These are phyloP conservation scores for Phyllosticta ampelicida DNA, from an alignment of 2,329 filamentous ascomycete genomes.

Conservation along the genomic window DNA sequence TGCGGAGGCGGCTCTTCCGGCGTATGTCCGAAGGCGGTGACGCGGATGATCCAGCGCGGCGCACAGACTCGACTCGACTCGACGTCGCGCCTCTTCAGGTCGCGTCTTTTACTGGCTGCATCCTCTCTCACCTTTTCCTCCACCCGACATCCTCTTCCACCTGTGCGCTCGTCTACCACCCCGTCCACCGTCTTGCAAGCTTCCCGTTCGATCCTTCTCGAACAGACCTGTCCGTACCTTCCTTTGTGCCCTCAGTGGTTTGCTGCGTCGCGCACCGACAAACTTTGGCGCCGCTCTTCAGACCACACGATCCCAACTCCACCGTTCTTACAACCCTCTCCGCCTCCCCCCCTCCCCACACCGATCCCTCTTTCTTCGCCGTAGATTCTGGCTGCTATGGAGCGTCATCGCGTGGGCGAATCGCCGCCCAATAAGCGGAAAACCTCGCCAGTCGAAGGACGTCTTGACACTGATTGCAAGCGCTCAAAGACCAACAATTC, in stretches of 20 bases:
- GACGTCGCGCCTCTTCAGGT: not conserved
- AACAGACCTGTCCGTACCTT: not conserved
- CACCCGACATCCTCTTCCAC: too few species aligned
- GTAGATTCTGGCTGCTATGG: too few species aligned
- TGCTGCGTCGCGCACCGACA: not conserved
- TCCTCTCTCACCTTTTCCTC: not conserved
- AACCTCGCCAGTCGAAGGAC: not conserved
- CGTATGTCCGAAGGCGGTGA: not conserved
- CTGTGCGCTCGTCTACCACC: too few species aligned
- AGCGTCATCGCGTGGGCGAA: not conserved
- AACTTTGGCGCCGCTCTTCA: too few species aligned
- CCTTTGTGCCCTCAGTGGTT: not conserved
- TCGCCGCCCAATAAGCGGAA: constrained; percentile 1
- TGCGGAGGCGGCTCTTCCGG: not conserved
- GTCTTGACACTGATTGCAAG: not conserved
- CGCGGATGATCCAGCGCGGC: not conserved
- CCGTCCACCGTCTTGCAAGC: too few species aligned
- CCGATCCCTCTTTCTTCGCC: not conserved
- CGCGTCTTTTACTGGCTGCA: not conserved
- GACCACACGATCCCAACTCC: too few species aligned
- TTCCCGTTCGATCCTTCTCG: not conserved
- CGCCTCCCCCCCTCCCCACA: not conserved
- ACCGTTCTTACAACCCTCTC: not conserved
- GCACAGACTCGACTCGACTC: not conserved
- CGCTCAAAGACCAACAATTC: constrained; percentile 19